These are phyloP conservation scores for Teratosphaeria gauchensis DNA, from an alignment of 2,329 filamentous ascomycete species.

Conservation along the genomic window DNA sequence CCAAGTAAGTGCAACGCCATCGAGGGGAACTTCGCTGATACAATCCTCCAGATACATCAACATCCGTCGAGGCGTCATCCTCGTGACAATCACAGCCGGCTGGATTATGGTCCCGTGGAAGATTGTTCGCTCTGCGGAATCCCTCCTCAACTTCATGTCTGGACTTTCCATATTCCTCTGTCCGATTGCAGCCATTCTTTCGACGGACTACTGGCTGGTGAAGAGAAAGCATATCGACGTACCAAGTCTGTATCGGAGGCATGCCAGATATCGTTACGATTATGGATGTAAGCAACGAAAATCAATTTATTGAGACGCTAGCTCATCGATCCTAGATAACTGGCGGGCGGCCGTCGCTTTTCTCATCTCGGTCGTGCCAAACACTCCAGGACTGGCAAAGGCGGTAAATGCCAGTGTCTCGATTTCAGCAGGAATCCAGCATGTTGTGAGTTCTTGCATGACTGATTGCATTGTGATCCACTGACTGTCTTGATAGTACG, in stretches of 20 bases:
- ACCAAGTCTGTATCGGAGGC: slow-evolving; percentile 43
- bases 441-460: slow-evolving; percentile 26
- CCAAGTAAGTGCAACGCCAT: slow-evolving; percentile 33
- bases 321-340: neutral
- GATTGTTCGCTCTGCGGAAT: slow-evolving; percentile 49
- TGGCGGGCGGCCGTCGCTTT: slow-evolving; percentile 52
- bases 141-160: slow-evolving; percentile 48
- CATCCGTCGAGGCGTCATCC: slow-evolving; percentile 28
- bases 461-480: neutral
- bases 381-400: slow-evolving; percentile 44
- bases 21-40: slow-evolving; percentile 19
- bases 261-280: slow-evolving; percentile 43
- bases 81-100: slow-evolving; percentile 35
- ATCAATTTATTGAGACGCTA: too few relatives aligned
- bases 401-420: slow-evolving; percentile 31
- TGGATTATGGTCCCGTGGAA: slow-evolving; percentile 50
- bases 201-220: slow-evolving; percentile 51
- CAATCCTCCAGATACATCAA: slow-evolving; percentile 6
- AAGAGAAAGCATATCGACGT: slow-evolving; percentile 34
- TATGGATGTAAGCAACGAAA: slow-evolving; percentile 37
- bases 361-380: slow-evolving; percentile 47
- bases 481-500: slow-evolving; percentile 33
- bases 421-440: slow-evolving; percentile 39
- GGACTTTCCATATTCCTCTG: slow-evolving; percentile 58
- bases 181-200: slow-evolving; percentile 50